A percentile compares a stretch with the other conserved stretches of the same genome.
Evolutionary conservation across 495 filamentous ascomycete genomes (phyloP).

Genomic region (Cercophora newfieldiana): DNA sequence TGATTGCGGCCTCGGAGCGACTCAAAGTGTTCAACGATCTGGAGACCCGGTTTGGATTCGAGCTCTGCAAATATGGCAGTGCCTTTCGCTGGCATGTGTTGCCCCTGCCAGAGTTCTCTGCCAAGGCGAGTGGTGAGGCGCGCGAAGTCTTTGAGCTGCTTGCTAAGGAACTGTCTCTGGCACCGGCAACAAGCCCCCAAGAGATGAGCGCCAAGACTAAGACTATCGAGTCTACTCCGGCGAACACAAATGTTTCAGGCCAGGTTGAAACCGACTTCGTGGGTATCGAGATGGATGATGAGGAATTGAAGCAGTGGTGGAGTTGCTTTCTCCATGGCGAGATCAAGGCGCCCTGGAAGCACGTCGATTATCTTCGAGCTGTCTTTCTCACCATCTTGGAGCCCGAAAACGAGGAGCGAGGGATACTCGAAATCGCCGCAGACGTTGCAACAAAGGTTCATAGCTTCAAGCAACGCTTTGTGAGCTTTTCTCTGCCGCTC

Average conservation of each 20-base stretch:
- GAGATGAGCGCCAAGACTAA: background rate
- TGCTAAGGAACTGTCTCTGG: background rate
- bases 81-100: background rate
- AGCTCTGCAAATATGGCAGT: background rate
- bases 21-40: background rate
- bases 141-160: background rate
- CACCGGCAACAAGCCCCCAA: background rate
- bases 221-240: background rate
- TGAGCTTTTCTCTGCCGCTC: constrained; percentile 6
- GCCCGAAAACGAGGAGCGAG: constrained; percentile 3
- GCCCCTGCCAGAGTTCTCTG: background rate
- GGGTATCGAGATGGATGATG: background rate
- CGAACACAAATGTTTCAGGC: background rate
- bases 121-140: background rate
- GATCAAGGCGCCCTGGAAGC: background rate
- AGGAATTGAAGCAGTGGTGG: background rate
- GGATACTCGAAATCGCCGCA: constrained; percentile 22
- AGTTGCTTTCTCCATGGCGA: background rate
- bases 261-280: background rate
- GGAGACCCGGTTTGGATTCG: background rate
- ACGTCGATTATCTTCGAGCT: constrained; percentile 10
- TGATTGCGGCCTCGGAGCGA: background rate
- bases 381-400: constrained; percentile 2
- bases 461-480: constrained; percentile 19
- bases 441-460: constrained; percentile 20